A percentile compares a stretch with the other conserved stretches of the same genome.
phyloP scores from a whole-genome alignment of 352 stramenopile genomes.

The Pythium aquatile region DNA sequence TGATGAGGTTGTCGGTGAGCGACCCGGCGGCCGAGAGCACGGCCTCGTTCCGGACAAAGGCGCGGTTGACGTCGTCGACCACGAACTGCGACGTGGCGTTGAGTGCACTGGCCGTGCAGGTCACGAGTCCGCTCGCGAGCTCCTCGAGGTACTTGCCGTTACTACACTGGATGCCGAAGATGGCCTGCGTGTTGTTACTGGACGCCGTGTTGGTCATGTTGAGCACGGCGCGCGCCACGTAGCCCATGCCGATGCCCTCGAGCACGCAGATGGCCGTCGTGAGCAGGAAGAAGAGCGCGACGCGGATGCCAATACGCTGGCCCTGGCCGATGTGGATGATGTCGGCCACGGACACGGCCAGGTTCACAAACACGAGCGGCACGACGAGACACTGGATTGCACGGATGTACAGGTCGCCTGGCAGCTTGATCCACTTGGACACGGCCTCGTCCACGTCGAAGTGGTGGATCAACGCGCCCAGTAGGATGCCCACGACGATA shows the following conservation, averaged over 20 bases:
- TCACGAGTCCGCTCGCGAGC: slow-evolving; percentile 44
- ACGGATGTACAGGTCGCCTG: slow-evolving; percentile 70
- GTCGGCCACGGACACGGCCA: slow-evolving; percentile 67
- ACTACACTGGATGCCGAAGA: slow-evolving; percentile 75
- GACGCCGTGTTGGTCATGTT: slow-evolving; percentile 28
- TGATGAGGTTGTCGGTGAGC: slow-evolving; percentile 64
- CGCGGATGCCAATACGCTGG: slow-evolving; percentile 40
- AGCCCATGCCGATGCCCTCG: slow-evolving; percentile 60
- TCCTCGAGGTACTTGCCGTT: slow-evolving; percentile 70
- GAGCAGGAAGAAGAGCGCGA: slow-evolving; percentile 43
- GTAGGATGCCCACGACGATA: slow-evolving; percentile 40
- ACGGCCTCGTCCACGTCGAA: slow-evolving; percentile 42
- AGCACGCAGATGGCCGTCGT: slow-evolving; percentile 45
- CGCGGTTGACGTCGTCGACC: slow-evolving; percentile 55
- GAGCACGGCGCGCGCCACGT: slow-evolving; percentile 47
- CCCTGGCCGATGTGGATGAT: slow-evolving; percentile 54
- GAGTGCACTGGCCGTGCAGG: slow-evolving; percentile 44
- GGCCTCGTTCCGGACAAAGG: slow-evolving; percentile 45
- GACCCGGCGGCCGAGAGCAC: slow-evolving; percentile 39
- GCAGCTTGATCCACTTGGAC: slow-evolving; percentile 65
- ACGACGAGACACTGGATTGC: slow-evolving; percentile 78
- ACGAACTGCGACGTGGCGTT: slow-evolving; percentile 48
- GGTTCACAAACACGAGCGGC: slow-evolving; percentile 77
- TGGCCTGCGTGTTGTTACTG: slow-evolving; percentile 32
- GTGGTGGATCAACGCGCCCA: slow-evolving; percentile 54